These are phyloP conservation scores for Neocucurbitaria cava DNA, from an alignment of 2,329 filamentous ascomycete species.

Conservation along the genomic window DNA sequence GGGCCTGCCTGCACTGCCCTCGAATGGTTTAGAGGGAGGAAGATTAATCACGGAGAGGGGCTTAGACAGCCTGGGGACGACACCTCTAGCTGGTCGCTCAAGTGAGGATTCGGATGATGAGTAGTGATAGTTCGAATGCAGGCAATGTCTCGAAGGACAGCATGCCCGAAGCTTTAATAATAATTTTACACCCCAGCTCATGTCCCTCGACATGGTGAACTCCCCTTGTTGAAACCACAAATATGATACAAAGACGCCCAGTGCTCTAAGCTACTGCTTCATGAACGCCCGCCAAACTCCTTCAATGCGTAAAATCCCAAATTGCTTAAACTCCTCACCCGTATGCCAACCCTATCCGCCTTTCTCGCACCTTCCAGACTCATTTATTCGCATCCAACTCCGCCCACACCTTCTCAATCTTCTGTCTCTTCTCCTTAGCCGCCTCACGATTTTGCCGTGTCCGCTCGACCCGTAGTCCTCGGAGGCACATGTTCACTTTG, in stretches of 20 bases:
- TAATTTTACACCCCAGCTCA: constrained; percentile 1
- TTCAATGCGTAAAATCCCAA: not conserved
- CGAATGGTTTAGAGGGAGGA: constrained; percentile 34
- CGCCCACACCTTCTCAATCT: constrained; percentile 78
- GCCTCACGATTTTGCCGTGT: constrained; percentile 77
- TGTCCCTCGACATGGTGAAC: not conserved
- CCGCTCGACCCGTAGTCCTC: constrained; percentile 78
- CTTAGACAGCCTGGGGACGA: constrained; percentile 47
- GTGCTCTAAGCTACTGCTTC: not conserved
- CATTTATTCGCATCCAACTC: constrained; percentile 75
- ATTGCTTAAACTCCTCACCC: not conserved
- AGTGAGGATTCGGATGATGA: constrained; percentile 35
- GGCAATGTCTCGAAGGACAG: constrained; percentile 2
- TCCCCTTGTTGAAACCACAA: not conserved
- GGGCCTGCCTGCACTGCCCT: constrained; percentile 48
- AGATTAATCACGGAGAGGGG: constrained; percentile 43
- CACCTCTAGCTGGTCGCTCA: constrained; percentile 35
- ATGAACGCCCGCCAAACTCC: constrained; percentile 3
- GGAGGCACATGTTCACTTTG: constrained; percentile 83
- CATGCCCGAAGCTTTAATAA: constrained; percentile 8
- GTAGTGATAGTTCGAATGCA: constrained; percentile 21
- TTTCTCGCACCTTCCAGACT: constrained; percentile 3
- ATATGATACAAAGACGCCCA: not conserved
- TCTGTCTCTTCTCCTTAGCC: constrained; percentile 71
- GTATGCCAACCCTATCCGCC: not conserved